phyloP scores from a whole-genome alignment of 208 protist genomes.

The Trypanosoma brucei region DNA sequence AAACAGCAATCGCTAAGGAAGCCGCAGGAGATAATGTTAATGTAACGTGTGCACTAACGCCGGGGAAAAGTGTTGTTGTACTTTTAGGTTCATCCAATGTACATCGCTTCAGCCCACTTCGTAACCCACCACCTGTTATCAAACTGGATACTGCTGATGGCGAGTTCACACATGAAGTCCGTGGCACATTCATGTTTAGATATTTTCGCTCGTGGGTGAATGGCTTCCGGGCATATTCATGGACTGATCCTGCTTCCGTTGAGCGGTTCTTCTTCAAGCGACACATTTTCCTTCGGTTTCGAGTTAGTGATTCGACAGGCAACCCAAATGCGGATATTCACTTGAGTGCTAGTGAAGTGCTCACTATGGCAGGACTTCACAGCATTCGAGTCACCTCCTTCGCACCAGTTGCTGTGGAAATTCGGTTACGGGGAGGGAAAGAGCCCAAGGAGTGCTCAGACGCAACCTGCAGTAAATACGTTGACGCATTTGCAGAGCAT shows the following conservation, averaged over 20 bases:
- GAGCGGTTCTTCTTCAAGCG: conserved; percentile 29
- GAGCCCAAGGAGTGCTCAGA: too few species aligned
- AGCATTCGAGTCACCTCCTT: conserved; percentile 27
- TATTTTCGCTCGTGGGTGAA: not conserved
- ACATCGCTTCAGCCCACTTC: conserved; percentile 21
- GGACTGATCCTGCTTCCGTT: conserved; percentile 11
- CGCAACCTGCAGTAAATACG: too few species aligned
- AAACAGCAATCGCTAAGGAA: not conserved
- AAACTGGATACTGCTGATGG: not conserved
- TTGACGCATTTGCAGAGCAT: too few species aligned
- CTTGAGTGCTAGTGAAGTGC: conserved; percentile 20
- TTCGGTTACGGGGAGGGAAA: not conserved
- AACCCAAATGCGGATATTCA: not conserved
- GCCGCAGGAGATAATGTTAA: not conserved
- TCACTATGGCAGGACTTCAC: conserved; percentile 18
- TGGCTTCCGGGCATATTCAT: conserved; percentile 17
- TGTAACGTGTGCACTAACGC: conserved; percentile 13
- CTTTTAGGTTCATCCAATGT: conserved; percentile 28
- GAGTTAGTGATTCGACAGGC: not conserved
- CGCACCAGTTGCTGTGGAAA: conserved; percentile 8
- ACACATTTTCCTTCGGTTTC: conserved; percentile 21
- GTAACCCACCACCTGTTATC: not conserved
- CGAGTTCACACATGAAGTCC: not conserved
- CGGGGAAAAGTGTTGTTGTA: conserved; percentile 1
- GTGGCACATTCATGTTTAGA: not conserved